Conservation (phyloP, 352 stramenopile species). For the Globisporangium spiculum region DNA sequence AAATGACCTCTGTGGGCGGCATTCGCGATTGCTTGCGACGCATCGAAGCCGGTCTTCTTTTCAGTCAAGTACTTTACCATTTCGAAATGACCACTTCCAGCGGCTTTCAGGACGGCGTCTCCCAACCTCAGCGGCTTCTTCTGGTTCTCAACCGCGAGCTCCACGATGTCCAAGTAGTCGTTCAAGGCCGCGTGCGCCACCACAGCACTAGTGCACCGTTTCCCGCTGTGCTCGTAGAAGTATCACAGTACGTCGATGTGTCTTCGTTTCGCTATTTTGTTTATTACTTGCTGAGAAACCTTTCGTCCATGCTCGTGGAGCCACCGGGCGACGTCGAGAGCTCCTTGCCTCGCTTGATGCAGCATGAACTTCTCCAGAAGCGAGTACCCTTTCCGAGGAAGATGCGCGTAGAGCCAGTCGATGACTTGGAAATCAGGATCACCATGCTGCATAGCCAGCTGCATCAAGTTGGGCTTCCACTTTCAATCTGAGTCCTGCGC, state of each 20-base stretch:
- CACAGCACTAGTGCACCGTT: not conserved
- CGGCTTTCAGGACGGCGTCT: too few species aligned
- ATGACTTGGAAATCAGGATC: not conserved
- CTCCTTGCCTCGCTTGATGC: not conserved
- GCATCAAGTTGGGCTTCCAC: conserved; percentile 9
- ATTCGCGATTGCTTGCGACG: not conserved
- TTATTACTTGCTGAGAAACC: not conserved
- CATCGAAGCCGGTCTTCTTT: not conserved
- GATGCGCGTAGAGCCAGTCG: not conserved
- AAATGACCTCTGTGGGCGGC: not conserved
- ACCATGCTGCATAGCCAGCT: not conserved
- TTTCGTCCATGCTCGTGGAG: not conserved
- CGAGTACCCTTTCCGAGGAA: not conserved
- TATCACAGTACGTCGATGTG: not conserved
- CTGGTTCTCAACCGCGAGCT: conserved; percentile 1
- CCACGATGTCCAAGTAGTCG: not conserved
- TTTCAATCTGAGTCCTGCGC: not conserved
- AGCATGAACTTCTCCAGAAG: not conserved
- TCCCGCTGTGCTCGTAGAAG: conserved; percentile 2
- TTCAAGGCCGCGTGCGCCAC: not conserved
- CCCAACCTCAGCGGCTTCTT: not conserved
- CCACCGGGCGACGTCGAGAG: not conserved
- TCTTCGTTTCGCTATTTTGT: not conserved
- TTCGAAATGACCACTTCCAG: not conserved
- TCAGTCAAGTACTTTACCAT: not conserved